Evolutionary conservation across 2,329 filamentous ascomycete genomes (phyloP), one percentile per base, ranked within the genome.

Genomic region (Aspergillus neotritici): DNA sequence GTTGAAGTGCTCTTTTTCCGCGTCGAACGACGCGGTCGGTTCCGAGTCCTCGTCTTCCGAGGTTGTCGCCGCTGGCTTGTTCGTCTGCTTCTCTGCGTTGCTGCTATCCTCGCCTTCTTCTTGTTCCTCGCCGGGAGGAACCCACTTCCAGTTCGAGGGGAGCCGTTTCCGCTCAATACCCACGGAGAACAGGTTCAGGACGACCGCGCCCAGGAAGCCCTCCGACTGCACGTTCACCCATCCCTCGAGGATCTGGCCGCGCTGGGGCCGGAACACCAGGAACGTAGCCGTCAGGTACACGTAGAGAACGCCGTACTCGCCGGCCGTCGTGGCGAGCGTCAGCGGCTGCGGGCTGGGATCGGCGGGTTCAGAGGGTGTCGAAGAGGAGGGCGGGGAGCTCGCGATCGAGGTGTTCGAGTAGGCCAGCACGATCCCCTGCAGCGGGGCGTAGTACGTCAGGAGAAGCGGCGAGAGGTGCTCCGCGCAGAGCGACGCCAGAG

Each of bases 121-220:
- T 1, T 45, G 53, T 36, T 67, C 59, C 40, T 69, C 61, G n/a
- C 67, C 69, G 7, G 80, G 75, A 9, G 82, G 79, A 12, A 87
- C 75, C 84, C 88, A 97, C 48, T 73, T 80, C 93, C 91, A 98
- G 16, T 78, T 77, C 11, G 71, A 66, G 0, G 93, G 93, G 12
- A 98, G 72, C 30, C 87, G 76, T 48, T 79, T 79, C 15, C 83
- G 76, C 56, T 91, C 85, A 47, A 98, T 86, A 34, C 84, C 87
- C 1, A 91, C 87, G 54, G 93, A 94, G 75, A 97, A 97, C 52
- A 88, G 80, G 64, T 91, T 91, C 69, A 88, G 90, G 64, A 88
- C 93, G 9, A 94, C 81, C 3, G 96, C 78, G 14, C 91, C 90
- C 5, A 98, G 76, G 60, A 96, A 88, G 5, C 87, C 88, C 55